Conservation (phyloP, 805 yeast species). For the Metschnikowia aberdeeniae region DNA sequence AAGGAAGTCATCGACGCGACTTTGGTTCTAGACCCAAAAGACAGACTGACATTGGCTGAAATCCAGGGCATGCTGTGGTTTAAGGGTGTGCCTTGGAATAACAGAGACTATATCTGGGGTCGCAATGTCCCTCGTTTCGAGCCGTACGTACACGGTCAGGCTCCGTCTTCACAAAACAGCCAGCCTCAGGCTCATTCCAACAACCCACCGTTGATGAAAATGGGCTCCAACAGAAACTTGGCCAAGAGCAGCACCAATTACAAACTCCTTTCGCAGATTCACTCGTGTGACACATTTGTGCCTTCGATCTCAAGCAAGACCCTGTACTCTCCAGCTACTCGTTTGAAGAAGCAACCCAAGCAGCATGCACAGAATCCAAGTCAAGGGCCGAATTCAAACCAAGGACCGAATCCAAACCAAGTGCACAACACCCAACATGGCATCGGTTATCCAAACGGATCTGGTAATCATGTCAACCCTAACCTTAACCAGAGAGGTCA, state of each 20-base stretch:
- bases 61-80: constrained; percentile 36
- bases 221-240: constrained; percentile 34
- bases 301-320: constrained; percentile 30
- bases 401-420: not conserved
- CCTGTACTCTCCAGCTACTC: constrained; percentile 32
- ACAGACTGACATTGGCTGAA: constrained; percentile 31
- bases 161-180: not conserved
- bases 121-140: constrained; percentile 27
- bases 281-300: constrained; percentile 29
- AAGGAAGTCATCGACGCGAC: constrained; percentile 28
- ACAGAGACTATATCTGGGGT: constrained; percentile 36
- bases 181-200: constrained; percentile 2
- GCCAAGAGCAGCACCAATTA: constrained; percentile 37
- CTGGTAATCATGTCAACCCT: too few relatives aligned
- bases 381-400: too few relatives aligned
- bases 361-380: not conserved
- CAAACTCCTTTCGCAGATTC: constrained; percentile 38
- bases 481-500: too few relatives aligned
- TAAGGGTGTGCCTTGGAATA: constrained; percentile 37
- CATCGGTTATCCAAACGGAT: too few relatives aligned
- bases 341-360: constrained; percentile 21
- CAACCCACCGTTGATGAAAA: constrained; percentile 25
- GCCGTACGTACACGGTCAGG: constrained; percentile 15
- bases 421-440: too few relatives aligned
- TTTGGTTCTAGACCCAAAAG: constrained; percentile 30